A percentile compares a stretch with the other conserved stretches of the same genome.
Conservation (phyloP, 805 yeast species). For the Monosporozyma solicola region DNA sequence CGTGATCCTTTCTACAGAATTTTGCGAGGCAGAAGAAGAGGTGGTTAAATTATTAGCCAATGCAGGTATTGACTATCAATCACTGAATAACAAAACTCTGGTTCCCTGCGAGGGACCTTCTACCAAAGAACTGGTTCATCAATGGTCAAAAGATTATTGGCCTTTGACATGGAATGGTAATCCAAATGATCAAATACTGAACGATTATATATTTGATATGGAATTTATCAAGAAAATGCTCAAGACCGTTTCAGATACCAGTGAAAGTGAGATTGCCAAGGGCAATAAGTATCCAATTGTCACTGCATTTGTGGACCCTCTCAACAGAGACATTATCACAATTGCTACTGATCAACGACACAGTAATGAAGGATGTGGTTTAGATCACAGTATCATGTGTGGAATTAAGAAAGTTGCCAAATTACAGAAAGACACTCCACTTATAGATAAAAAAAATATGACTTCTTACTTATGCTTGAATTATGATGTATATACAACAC, state of each 20-base stretch:
- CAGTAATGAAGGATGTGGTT: constrained; percentile 34
- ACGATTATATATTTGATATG: constrained; percentile 45
- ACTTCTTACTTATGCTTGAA: constrained; percentile 61
- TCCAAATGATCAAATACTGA: constrained; percentile 62
- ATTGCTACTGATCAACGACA: constrained; percentile 34
- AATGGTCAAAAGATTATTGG: constrained; percentile 71
- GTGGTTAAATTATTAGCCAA: constrained; percentile 17
- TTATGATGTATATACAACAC: constrained; percentile 75
- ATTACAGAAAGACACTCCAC: constrained; percentile 32
- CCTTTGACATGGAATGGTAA: constrained; percentile 93
- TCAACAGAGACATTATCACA: constrained; percentile 31
- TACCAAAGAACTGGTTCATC: constrained; percentile 52
- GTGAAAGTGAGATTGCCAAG: constrained; percentile 12
- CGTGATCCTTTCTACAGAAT: constrained; percentile 39
- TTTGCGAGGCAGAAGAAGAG: constrained; percentile 22
- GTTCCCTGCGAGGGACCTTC: constrained; percentile 62
- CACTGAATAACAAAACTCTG: constrained; percentile 14
- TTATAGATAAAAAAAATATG: constrained; percentile 5
- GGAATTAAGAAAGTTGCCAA: constrained; percentile 60
- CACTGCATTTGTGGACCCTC: constrained; percentile 58
- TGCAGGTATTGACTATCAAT: constrained; percentile 11
- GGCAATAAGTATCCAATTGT: constrained; percentile 37
- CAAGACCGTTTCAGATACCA: constrained; percentile 18
- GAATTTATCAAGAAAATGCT: constrained; percentile 32
- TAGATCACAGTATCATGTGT: constrained; percentile 67